These are phyloP conservation scores for Sclerotinia nivalis DNA, from an alignment of 2,329 filamentous ascomycete species.

Conservation along the genomic window DNA sequence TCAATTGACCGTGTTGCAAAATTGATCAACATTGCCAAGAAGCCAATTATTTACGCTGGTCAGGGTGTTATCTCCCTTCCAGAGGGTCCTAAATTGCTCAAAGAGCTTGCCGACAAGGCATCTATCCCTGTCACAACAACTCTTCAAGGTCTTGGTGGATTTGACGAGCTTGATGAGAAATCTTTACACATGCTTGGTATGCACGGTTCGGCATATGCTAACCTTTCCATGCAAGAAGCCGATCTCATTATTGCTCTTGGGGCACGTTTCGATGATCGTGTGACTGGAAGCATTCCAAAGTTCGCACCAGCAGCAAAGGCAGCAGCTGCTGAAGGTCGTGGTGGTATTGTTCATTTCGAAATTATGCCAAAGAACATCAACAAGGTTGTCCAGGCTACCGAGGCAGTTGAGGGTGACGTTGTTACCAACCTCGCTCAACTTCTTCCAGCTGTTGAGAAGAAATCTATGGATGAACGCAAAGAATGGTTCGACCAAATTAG, in stretches of 20 bases:
- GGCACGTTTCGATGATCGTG: conserved; percentile 93
- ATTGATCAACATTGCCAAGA: conserved; percentile 85
- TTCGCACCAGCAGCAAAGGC: conserved; percentile 87
- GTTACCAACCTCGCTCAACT: conserved; percentile 74
- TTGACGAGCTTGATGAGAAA: conserved; percentile 91
- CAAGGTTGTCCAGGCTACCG: conserved; percentile 96
- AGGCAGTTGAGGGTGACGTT: conserved; percentile 93
- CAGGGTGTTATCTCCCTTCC: conserved; percentile 82
- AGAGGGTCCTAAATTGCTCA: conserved; percentile 76
- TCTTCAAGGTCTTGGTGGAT: conserved; percentile 88
- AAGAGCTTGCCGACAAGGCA: conserved; percentile 84
- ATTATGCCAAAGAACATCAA: conserved; percentile 99
- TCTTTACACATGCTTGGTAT: conserved; percentile 98
- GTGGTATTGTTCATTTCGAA: conserved; percentile 96
- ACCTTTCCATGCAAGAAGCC: conserved; percentile 96
- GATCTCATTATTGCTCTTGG: conserved; percentile 95
- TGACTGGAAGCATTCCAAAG: conserved; percentile 76
- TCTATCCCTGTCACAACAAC: conserved; percentile 95
- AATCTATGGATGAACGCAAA: conserved; percentile 63
- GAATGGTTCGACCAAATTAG: conserved; percentile 91
- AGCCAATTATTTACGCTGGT: conserved; percentile 93
- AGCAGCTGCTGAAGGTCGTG: conserved; percentile 80
- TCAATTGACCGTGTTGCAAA: conserved; percentile 77
- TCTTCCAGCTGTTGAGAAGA: conserved; percentile 67
- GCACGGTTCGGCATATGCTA: conserved; percentile 96